phyloP scores from a whole-genome alignment of 2,329 filamentous ascomycete genomes.

The Diaporthe vaccinii region DNA sequence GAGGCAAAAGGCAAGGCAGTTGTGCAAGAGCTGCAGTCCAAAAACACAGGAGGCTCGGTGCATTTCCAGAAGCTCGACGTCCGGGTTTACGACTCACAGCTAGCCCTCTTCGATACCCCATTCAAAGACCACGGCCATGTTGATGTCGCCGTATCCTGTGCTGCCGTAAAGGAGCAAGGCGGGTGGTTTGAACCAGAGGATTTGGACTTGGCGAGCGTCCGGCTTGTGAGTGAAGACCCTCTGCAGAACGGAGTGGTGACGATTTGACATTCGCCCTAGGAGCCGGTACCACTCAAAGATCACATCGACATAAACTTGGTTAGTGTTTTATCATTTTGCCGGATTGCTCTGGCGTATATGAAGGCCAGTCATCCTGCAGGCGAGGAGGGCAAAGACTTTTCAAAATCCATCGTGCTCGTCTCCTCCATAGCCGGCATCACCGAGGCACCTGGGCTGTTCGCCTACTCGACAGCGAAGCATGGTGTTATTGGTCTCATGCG shows the following conservation, averaged over 20 bases:
- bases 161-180: slow-evolving; percentile 57
- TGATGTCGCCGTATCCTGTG: slow-evolving; percentile 63
- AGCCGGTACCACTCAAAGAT: slow-evolving; percentile 52
- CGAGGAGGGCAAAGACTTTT: not conserved
- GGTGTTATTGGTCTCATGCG: slow-evolving; percentile 65
- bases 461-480: slow-evolving; percentile 63
- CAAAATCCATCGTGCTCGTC: slow-evolving; percentile 47
- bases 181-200: slow-evolving; percentile 59
- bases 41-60: slow-evolving; percentile 43
- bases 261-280: slow-evolving; percentile 31
- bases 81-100: slow-evolving; percentile 58
- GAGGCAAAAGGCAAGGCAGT: slow-evolving; percentile 42
- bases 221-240: slow-evolving; percentile 49
- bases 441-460: slow-evolving; percentile 59
- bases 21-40: slow-evolving; percentile 36
- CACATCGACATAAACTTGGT: slow-evolving; percentile 61
- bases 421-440: slow-evolving; percentile 62
- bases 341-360: slow-evolving; percentile 64
- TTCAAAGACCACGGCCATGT: slow-evolving; percentile 59
- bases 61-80: slow-evolving; percentile 60
- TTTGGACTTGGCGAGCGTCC: slow-evolving; percentile 58
- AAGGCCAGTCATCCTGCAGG: slow-evolving; percentile 48
- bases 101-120: slow-evolving; percentile 61
- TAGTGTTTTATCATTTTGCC: slow-evolving; percentile 60
- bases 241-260: no score